A percentile compares a stretch with the other conserved stretches of the same genome.
Conservation (phyloP, 345 rosid genomes). For the Streptanthus diversifolius region DNA sequence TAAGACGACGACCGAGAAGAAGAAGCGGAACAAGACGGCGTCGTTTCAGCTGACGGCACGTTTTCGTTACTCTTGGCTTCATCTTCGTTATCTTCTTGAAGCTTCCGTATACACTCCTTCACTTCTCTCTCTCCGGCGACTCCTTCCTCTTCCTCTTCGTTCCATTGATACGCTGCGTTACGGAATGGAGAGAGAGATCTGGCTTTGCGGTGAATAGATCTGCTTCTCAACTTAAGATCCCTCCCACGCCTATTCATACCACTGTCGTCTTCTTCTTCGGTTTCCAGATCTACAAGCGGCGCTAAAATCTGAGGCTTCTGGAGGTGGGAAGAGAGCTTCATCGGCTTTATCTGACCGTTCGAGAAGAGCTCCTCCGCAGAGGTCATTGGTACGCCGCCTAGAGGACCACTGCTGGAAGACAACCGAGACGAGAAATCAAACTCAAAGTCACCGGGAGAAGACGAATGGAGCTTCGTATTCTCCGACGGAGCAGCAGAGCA, state of each 20-base stretch:
- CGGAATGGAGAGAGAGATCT: slow-evolving; percentile 91
- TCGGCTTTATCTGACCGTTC: slow-evolving; percentile 90
- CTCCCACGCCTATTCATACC: slow-evolving; percentile 48
- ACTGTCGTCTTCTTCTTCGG: slow-evolving; percentile 47
- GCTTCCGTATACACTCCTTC: slow-evolving; percentile 23
- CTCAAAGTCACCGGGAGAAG: slow-evolving; percentile 56
- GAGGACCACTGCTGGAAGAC: slow-evolving; percentile 39
- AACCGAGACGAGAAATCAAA: slow-evolving; percentile 79
- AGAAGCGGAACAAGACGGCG: slow-evolving; percentile 60
- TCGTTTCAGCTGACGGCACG: slow-evolving; percentile 27
- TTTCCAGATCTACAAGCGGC: slow-evolving; percentile 68
- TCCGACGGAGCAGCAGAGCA: slow-evolving; percentile 29
- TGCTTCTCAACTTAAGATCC: slow-evolving; percentile 60
- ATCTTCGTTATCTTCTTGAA: slow-evolving; percentile 26
- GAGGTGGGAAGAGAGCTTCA: slow-evolving; percentile 86
- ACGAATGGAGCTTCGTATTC: slow-evolving; percentile 9
- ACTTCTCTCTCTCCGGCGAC: slow-evolving; percentile 16
- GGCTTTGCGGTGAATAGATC: slow-evolving; percentile 67
- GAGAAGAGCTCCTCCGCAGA: slow-evolving; percentile 92
- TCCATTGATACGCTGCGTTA: slow-evolving; percentile 45
- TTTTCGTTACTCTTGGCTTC: slow-evolving; percentile 23
- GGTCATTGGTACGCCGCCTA: slow-evolving; percentile 63
- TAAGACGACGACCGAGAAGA: slow-evolving; percentile 85
- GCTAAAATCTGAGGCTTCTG: slow-evolving; percentile 70
- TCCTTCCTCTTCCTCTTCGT: slow-evolving; percentile 3